Evolutionary conservation across 305 asterid species (phyloP).

Genomic region (Nicotiana rustica): DNA sequence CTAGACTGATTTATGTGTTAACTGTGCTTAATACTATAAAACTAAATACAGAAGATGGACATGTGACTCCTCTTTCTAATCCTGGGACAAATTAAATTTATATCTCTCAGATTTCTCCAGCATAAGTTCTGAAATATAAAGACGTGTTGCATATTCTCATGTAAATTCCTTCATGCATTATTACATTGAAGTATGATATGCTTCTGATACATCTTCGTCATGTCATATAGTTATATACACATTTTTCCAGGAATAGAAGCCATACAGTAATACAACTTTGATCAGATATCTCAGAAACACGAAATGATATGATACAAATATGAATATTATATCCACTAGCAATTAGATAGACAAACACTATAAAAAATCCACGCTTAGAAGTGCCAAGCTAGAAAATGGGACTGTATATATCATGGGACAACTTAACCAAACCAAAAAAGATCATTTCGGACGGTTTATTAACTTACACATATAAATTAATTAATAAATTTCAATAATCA

Average conservation of each 20-base stretch:
- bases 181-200: background rate
- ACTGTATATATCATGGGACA: background rate
- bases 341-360: background rate
- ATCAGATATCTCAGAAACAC: background rate
- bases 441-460: background rate
- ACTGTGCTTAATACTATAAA: background rate
- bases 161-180: background rate
- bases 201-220: background rate
- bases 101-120: background rate
- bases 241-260: background rate
- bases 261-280: background rate
- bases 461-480: background rate
- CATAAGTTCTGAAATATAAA: background rate
- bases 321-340: background rate
- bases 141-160: background rate
- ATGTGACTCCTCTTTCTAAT: background rate
- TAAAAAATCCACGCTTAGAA: background rate
- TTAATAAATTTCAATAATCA: background rate
- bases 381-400: background rate
- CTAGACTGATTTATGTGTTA: background rate
- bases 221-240: background rate
- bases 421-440: background rate
- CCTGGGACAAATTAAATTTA: background rate
- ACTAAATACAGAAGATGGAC: constrained; percentile 1
- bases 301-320: background rate